A percentile compares a stretch with the other conserved stretches of the same genome.
Evolutionary conservation across 1,284 basidiomycete species (phyloP).

Genomic region (Fistulina hepatica): DNA sequence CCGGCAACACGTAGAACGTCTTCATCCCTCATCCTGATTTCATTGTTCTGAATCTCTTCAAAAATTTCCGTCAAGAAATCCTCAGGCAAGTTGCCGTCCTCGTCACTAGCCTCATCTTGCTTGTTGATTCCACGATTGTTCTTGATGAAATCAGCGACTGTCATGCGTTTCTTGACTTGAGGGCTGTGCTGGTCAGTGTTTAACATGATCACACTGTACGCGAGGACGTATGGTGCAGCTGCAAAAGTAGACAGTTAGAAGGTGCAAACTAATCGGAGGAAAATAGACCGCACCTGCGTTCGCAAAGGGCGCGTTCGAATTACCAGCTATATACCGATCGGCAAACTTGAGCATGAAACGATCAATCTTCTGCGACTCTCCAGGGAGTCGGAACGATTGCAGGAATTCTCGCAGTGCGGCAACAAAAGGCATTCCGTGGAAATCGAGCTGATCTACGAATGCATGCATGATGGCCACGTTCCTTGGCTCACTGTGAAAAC

Average conservation of each 20-base stretch:
- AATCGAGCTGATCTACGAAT: conserved; percentile 87
- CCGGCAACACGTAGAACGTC: conserved; percentile 51
- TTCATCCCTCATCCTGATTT: conserved; percentile 98
- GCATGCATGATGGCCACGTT: conserved; percentile 93
- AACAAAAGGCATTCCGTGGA: conserved; percentile 71
- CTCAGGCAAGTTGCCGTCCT: conserved; percentile 78
- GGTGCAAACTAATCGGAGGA: not conserved
- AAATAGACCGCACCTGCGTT: conserved; percentile 53
- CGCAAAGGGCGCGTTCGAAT: conserved; percentile 72
- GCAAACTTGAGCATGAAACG: conserved; percentile 98
- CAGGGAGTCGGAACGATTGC: conserved; percentile 90
- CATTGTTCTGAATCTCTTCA: conserved; percentile 83
- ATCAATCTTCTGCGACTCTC: conserved; percentile 96
- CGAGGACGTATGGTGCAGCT: conserved; percentile 90
- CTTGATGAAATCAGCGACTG: conserved; percentile 78
- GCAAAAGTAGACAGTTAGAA: not conserved
- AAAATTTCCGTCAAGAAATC: conserved; percentile 70
- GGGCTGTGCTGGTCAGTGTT: conserved; percentile 96
- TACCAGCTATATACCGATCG: conserved; percentile 85
- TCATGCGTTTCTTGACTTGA: conserved; percentile 89
- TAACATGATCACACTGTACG: conserved; percentile 88
- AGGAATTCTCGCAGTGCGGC: conserved; percentile 82
- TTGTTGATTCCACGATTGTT: conserved; percentile 90
- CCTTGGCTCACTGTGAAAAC: conserved; percentile 56
- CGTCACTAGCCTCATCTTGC: conserved; percentile 21